These are phyloP conservation scores for Xylaria digitata DNA, from an alignment of 2,329 filamentous ascomycete genomes.

Conservation along the genomic window DNA sequence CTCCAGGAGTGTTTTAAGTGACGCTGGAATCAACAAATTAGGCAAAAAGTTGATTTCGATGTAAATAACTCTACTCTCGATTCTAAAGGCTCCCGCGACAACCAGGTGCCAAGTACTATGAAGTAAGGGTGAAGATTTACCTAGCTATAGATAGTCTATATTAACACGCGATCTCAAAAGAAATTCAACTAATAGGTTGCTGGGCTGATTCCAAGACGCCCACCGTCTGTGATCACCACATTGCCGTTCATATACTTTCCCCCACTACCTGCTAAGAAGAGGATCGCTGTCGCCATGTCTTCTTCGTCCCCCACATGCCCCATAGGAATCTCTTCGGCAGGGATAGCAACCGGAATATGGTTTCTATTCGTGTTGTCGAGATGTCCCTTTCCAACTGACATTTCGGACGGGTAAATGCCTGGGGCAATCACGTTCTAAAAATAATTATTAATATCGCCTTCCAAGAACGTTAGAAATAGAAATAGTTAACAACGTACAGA, in stretches of 20 bases:
- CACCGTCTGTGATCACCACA: constrained; percentile 35
- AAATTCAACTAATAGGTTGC: constrained; percentile 25
- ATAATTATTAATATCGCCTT: constrained; percentile 9
- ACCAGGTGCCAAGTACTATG: too few species aligned
- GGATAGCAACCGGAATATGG: constrained; percentile 26
- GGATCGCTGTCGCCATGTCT: constrained; percentile 35
- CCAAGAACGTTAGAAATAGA: not conserved
- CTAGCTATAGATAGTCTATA: too few species aligned
- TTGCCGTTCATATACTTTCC: constrained; percentile 35
- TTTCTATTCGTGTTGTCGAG: constrained; percentile 31
- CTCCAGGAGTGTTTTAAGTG: too few species aligned
- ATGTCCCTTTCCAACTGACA: constrained; percentile 29
- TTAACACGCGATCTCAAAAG: not conserved
- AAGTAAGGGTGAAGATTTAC: too few species aligned
- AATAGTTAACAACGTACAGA: constrained; percentile 21
- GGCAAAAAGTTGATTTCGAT: too few species aligned
- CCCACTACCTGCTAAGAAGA: constrained; percentile 34
- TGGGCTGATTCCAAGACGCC: constrained; percentile 28
- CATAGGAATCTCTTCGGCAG: constrained; percentile 30
- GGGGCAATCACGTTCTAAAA: constrained; percentile 32
- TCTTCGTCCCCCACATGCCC: constrained; percentile 34
- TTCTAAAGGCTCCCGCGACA: too few species aligned
- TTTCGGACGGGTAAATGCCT: constrained; percentile 32
- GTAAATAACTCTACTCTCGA: too few species aligned
- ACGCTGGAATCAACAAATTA: too few species aligned